phyloP scores from a whole-genome alignment of 1,139 yeast genomes.

The Lodderomyces pseudojiufengensis region DNA sequence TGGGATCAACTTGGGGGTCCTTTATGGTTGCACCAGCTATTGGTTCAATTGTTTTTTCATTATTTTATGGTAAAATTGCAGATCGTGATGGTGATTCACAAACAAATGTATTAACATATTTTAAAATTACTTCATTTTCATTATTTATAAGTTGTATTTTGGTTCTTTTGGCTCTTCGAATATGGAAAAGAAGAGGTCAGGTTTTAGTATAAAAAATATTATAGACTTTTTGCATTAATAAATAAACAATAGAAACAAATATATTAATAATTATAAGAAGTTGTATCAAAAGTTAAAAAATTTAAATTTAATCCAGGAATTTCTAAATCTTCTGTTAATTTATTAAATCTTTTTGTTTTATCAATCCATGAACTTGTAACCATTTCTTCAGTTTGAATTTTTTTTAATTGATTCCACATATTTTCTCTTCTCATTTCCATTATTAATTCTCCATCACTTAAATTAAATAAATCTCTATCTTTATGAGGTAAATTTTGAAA shows the following conservation, averaged over 20 bases:
- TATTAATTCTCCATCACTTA: constrained; percentile 4
- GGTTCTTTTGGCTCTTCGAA: constrained; percentile 32
- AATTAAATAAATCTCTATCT: background rate
- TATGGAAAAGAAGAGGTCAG: constrained; percentile 30
- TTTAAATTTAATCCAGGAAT: background rate
- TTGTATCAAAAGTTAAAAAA: no score
- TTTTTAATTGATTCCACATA: constrained; percentile 3
- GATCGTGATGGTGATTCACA: constrained; percentile 31
- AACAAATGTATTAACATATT: constrained; percentile 21
- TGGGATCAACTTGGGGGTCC: constrained; percentile 93
- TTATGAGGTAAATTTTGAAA: background rate
- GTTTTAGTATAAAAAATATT: no score
- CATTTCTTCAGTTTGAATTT: constrained; percentile 4
- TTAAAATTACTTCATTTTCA: constrained; percentile 30
- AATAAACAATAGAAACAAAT: no score
- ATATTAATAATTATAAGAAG: no score
- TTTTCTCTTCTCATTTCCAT: constrained; percentile 2
- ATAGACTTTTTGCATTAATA: no score
- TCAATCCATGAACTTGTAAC: constrained; percentile 13
- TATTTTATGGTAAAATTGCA: constrained; percentile 64
- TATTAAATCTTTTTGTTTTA: constrained; percentile 4
- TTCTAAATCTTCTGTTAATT: constrained; percentile 2
- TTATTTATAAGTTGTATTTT: constrained; percentile 29
- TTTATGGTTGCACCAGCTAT: constrained; percentile 90
- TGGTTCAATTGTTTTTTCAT: constrained; percentile 70